Evolutionary conservation across 2,329 filamentous ascomycete species (phyloP).

Genomic region (Calonectria leucothoes): DNA sequence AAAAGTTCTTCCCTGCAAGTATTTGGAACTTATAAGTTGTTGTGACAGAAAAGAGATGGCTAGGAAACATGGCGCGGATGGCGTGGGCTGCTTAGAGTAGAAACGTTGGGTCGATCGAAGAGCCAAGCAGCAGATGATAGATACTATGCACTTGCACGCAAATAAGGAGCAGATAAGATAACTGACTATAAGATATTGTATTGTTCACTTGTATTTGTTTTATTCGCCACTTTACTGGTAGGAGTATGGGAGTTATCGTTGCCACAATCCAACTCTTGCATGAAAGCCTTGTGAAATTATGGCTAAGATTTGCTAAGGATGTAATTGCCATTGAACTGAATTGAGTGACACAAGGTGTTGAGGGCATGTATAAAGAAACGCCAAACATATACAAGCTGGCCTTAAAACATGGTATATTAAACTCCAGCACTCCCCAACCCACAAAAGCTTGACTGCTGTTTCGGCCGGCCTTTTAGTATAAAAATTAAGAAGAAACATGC

Average conservation of each 20-base stretch:
- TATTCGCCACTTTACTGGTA: too few relatives aligned
- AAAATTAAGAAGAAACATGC: neutral
- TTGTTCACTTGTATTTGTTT: too few relatives aligned
- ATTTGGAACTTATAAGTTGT: neutral
- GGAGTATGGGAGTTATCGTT: too few relatives aligned
- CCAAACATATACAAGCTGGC: neutral
- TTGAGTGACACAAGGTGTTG: neutral
- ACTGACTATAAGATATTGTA: too few relatives aligned
- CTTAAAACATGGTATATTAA: neutral
- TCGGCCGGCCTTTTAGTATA: neutral
- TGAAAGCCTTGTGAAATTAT: neutral
- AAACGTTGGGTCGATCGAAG: neutral
- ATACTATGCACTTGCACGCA: too few relatives aligned
- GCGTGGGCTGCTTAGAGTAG: neutral
- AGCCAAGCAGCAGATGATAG: too few relatives aligned
- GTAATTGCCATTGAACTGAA: neutral
- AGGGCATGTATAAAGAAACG: neutral
- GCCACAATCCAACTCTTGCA: too few relatives aligned
- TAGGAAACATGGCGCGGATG: neutral
- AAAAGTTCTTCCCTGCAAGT: too few relatives aligned
- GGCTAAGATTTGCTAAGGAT: neutral
- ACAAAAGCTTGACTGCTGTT: neutral
- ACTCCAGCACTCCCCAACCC: neutral
- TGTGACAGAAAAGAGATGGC: too few relatives aligned
- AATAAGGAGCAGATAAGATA: too few relatives aligned